phyloP scores from a whole-genome alignment of 768 basidiomycete species.

The Lyophyllum shimeji region DNA sequence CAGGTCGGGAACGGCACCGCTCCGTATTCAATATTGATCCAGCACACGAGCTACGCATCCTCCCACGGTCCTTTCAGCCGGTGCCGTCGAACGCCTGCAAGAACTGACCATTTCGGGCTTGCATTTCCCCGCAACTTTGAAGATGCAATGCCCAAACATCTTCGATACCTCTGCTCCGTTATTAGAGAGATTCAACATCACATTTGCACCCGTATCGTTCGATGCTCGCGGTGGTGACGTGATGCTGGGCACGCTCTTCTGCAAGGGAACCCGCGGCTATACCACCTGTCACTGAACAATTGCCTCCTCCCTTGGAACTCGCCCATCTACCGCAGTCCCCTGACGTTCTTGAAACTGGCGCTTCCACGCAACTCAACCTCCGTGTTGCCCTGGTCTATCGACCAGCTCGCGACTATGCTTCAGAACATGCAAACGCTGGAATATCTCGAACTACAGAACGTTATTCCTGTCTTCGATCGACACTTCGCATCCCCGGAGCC shows the following conservation, averaged over 20 bases:
- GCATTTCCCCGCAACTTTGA: background rate
- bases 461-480: background rate
- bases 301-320: background rate
- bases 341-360: background rate
- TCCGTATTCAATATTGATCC: background rate
- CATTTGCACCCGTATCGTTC: background rate
- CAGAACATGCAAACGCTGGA: background rate
- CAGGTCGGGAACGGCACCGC: background rate
- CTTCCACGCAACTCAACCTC: background rate
- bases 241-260: background rate
- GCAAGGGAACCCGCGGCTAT: background rate
- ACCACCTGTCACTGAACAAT: background rate
- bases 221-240: background rate
- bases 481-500: background rate
- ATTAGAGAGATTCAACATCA: background rate
- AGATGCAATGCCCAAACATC: background rate
- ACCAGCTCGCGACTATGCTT: background rate
- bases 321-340: background rate
- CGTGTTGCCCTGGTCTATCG: background rate
- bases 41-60: background rate
- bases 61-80: background rate
- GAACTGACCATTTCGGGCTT: background rate
- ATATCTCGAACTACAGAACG: background rate
- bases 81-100: background rate
- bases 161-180: background rate